Base-by-base conservation (phyloP, 805 yeast genomes). In the Starmerella apicola region DNA sequence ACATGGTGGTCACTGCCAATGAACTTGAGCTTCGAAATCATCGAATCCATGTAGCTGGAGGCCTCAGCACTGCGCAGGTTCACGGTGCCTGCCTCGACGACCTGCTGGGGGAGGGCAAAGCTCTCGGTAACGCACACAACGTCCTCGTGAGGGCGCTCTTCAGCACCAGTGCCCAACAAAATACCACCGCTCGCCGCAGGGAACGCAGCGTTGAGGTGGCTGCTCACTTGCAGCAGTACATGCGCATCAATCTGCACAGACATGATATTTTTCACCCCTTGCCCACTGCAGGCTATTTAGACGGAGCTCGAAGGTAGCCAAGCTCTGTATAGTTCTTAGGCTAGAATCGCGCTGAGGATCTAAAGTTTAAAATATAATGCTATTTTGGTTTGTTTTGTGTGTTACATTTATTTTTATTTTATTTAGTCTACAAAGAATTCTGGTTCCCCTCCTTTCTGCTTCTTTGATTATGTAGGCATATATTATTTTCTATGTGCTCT, bases 1-100 rank as follows among this genome's bases (percentile, higher is more conserved):
- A 77, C 68, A 55, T 76, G 81, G 32, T 74, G 67, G 34, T 85
- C 86, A 44, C 72, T 66, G 36, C 78, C 78, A 45, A 76, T 71
- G 40, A 67, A 69, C 52, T 67, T 72, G 47, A 82, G 69, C 44
- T 73, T 71, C 32, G 72, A 70, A 49, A 78, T 65, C 53, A 80
- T 66, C 34, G 78, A 84, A 37, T 70, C 71, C 57, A 79, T 85
- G 63, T 75, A 84, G 56, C 70, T 72, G 43, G 65, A 63, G 43
- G 83, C 81, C 49, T 75, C 67, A 54, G 73, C 70, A 39, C 76
- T 66, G 41, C 72, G 72, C 23, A 82, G 68, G 16, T 75, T 75
- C 15, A 74, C 74, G 45, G 74, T 75, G 46, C 69, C 73, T 50
- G 75, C 80, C 49, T 78, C 83, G 43, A 63, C 55, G 43, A 59